Conservation (phyloP, 139 green algal species). For the Nannochloris sp. region DNA sequence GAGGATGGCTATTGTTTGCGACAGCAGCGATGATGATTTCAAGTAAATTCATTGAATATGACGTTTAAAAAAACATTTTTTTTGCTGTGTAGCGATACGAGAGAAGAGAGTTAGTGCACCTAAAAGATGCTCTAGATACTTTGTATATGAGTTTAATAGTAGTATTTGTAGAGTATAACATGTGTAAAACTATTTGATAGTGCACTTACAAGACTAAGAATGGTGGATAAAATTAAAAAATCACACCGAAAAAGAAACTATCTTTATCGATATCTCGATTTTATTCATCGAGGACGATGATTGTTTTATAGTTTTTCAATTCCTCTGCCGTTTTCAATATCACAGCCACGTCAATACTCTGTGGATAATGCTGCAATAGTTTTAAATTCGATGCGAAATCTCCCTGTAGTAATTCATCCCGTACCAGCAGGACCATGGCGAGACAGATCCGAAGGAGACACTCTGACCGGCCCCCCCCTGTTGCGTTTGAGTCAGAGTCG, state of each 20-base stretch:
- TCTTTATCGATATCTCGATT: no score
- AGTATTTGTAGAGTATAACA: no score
- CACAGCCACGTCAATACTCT: constrained; percentile 44
- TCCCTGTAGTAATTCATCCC: constrained; percentile 54
- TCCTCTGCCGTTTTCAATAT: constrained; percentile 35
- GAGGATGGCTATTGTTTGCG: background rate
- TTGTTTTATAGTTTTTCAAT: constrained; percentile 15
- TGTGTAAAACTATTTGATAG: no score
- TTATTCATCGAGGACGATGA: constrained; percentile 23
- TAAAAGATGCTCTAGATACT: no score
- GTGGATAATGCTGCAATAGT: constrained; percentile 82
- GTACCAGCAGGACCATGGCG: constrained; percentile 77
- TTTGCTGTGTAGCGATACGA: no score
- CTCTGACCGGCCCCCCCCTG: constrained; percentile 29
- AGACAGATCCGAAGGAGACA: constrained; percentile 77
- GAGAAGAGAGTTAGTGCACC: no score
- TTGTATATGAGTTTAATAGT: constrained; percentile 1
- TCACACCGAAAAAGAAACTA: no score
- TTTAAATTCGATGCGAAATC: constrained; percentile 91
- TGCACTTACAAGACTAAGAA: no score
- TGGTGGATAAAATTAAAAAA: no score
- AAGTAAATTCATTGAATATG: no score
- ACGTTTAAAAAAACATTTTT: no score
- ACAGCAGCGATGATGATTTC: constrained; percentile 10
- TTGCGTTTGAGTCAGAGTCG: constrained; percentile 34